These are phyloP conservation scores for Boletus pseudo-olivaceus DNA, from an alignment of 768 basidiomycete genomes.

Conservation along the genomic window DNA sequence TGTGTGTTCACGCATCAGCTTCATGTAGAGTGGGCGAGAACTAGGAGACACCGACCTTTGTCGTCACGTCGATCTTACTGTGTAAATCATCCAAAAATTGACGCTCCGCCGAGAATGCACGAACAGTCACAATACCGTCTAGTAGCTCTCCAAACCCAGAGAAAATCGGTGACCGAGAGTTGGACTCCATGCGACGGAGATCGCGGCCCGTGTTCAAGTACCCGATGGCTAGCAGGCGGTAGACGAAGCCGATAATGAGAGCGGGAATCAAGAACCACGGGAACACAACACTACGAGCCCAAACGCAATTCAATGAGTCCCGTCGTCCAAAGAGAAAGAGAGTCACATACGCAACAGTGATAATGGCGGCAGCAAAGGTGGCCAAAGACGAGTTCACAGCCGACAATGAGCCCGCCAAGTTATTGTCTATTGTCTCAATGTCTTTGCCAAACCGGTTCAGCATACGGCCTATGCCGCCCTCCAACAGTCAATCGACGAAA, in stretches of 20 bases:
- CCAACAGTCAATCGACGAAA: neutral
- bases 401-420: conserved; percentile 63
- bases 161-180: conserved; percentile 79
- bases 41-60: conserved; percentile 44
- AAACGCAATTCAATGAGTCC: neutral
- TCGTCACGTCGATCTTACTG: conserved; percentile 72
- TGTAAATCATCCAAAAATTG: conserved; percentile 76
- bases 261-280: conserved; percentile 84
- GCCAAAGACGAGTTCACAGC: conserved; percentile 77
- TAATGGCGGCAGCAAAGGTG: conserved; percentile 69
- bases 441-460: conserved; percentile 87
- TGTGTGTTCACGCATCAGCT: neutral
- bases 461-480: conserved; percentile 56
- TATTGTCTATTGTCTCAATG: conserved; percentile 81
- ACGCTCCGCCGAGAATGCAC: conserved; percentile 82
- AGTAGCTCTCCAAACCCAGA: conserved; percentile 79
- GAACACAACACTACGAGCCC: conserved; percentile 54
- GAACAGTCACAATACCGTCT: conserved; percentile 88
- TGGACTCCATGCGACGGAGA: conserved; percentile 87
- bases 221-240: conserved; percentile 65
- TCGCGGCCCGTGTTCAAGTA: conserved; percentile 82
- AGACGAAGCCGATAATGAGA: conserved; percentile 65
- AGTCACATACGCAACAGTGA: conserved; percentile 60
- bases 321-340: conserved; percentile 5
- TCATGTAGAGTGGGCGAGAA: neutral